A percentile compares a stretch with the other conserved stretches of the same genome.
These are phyloP conservation scores for Cucumis melo DNA, from an alignment of 306 rosid species.

Conservation along the genomic window DNA sequence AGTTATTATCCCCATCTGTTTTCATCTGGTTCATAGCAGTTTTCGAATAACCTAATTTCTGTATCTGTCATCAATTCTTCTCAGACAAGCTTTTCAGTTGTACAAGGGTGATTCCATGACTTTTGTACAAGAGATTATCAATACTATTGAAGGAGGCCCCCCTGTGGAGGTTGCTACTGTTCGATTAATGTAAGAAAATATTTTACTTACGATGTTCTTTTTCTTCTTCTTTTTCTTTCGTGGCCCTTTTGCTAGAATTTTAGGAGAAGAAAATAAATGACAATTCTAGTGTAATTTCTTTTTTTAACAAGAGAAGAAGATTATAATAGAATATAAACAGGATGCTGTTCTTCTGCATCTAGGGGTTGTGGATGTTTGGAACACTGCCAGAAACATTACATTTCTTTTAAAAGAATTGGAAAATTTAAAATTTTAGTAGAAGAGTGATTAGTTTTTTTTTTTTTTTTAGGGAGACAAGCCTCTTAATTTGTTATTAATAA, in stretches of 20 bases:
- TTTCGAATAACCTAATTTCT: neutral
- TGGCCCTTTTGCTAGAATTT: neutral
- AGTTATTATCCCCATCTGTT: neutral
- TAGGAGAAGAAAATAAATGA: neutral
- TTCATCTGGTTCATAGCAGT: neutral
- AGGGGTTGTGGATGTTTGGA: neutral
- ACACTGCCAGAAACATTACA: neutral
- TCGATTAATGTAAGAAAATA: conserved; percentile 83
- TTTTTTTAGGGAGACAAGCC: too few species aligned
- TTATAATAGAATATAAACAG: neutral
- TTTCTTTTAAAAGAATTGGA: neutral
- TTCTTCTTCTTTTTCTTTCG: neutral
- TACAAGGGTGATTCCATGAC: conserved; percentile 75
- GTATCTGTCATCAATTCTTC: conserved; percentile 17
- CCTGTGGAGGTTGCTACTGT: conserved; percentile 94
- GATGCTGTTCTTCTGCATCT: neutral
- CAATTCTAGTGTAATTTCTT: neutral
- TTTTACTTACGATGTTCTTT: conserved; percentile 11
- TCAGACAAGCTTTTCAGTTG: conserved; percentile 96
- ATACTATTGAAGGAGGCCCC: conserved; percentile 95
- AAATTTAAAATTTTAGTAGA: neutral
- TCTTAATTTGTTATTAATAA: too few species aligned
- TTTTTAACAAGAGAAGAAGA: neutral
- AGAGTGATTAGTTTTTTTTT: neutral
- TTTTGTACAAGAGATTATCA: conserved; percentile 68